Evolutionary conservation across 192 early-diverging fungal genomes (phyloP), one percentile per base, ranked within the genome.

Genomic region (Gryganskiella cystojenkinii): DNA sequence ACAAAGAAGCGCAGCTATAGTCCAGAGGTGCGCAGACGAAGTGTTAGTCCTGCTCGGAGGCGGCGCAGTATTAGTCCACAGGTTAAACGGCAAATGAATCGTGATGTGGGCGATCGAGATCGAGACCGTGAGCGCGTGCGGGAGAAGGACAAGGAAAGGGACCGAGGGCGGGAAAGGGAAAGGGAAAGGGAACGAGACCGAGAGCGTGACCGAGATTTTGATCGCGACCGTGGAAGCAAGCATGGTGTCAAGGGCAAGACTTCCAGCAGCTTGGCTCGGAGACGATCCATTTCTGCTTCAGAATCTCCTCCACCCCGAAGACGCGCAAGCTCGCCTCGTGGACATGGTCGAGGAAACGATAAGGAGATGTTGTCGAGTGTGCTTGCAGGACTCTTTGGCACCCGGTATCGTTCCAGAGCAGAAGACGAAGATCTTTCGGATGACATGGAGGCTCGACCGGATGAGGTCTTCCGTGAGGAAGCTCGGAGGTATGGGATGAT

Each of bases 401-500:
- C 66, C 6, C 59, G 74, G 4, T 68, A 68, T 37, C 66, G 66
- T 9, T 30, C 64, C 7, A 28, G 46, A 11, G 74, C 30, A 2
- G 61, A 35, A 22, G 61, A 68, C 40, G 74, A 78, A 34, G 74
- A 78, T 53, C 60, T 67, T 13, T 76, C 73, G 14, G 74, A 71
- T 27, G 69, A 78, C 40, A 78, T 78, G 74, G 74, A 78, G 43
- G 74, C 74, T 1, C 31, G 64, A 13, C 58, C 74, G 9, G 64
- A 61, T n/a, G 74, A 78, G 31, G 66, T 78, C 22, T 78, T 78
- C 55, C 74, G 74, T 0, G 74, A 78, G 50, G 74, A 78, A 62
- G 64, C 64, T 14, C 42, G 74, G 64, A 78, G 74, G 74, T 78
- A 64, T 28, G 66, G 7, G n/a, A 55, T 44, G 11, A 22, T 33